Evolutionary conservation across 2,329 filamentous ascomycete species (phyloP).

Genomic region (Zymoseptoria ardabiliae): DNA sequence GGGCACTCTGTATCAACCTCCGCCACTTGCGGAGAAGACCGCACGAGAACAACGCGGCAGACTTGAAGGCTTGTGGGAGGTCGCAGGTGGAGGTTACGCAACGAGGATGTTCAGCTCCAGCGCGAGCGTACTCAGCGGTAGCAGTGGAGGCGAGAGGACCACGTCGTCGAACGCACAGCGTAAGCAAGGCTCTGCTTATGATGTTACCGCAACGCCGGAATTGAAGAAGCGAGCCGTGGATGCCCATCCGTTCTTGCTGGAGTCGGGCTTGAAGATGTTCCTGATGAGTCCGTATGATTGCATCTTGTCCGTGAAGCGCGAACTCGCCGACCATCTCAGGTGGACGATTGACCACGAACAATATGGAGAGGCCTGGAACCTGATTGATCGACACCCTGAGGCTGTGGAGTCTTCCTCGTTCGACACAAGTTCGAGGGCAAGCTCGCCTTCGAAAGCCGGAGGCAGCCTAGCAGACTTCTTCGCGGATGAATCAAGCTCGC

Average conservation of each 20-base stretch:
- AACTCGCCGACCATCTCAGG: slow-evolving; percentile 72
- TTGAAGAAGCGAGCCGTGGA: slow-evolving; percentile 24
- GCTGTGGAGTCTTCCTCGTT: slow-evolving; percentile 37
- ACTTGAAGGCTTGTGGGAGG: slow-evolving; percentile 81
- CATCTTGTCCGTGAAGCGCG: slow-evolving; percentile 81
- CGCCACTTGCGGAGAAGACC: slow-evolving; percentile 53
- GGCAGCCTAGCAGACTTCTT: slow-evolving; percentile 40
- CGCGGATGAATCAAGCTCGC: slow-evolving; percentile 53
- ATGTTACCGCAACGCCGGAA: slow-evolving; percentile 15
- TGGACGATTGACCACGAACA: slow-evolving; percentile 79
- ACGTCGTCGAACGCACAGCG: slow-evolving; percentile 23
- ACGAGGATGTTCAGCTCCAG: slow-evolving; percentile 79
- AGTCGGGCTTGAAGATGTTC: slow-evolving; percentile 70
- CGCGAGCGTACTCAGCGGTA: slow-evolving; percentile 58
- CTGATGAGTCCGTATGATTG: slow-evolving; percentile 96
- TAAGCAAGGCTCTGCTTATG: slow-evolving; percentile 31
- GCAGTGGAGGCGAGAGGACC: slow-evolving; percentile 33
- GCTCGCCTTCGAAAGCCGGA: slow-evolving; percentile 37
- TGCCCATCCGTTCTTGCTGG: slow-evolving; percentile 43
- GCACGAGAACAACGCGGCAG: slow-evolving; percentile 57
- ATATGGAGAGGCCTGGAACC: slow-evolving; percentile 80
- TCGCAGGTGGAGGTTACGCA: slow-evolving; percentile 63
- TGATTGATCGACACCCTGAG: slow-evolving; percentile 83
- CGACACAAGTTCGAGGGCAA: slow-evolving; percentile 33
- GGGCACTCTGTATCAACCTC: slow-evolving; percentile 69